These are phyloP conservation scores for Ogataea methylovora DNA, from an alignment of 805 yeast species.

Conservation along the genomic window DNA sequence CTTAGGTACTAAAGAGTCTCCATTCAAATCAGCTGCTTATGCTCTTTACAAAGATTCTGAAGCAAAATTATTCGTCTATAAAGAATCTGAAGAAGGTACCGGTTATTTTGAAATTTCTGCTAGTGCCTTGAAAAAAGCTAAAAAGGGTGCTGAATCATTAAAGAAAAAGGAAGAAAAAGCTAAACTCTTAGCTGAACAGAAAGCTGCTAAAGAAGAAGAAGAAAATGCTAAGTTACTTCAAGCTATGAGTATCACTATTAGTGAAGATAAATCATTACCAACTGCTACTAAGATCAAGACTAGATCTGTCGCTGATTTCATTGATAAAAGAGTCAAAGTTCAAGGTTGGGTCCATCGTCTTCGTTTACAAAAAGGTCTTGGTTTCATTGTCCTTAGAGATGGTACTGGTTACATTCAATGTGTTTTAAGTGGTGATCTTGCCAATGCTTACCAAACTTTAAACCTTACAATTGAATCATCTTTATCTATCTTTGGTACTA, in stretches of 20 bases:
- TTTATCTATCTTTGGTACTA: constrained; percentile 69
- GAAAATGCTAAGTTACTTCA: constrained; percentile 73
- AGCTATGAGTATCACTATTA: constrained; percentile 68
- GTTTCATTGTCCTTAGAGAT: constrained; percentile 87
- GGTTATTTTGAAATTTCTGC: constrained; percentile 75
- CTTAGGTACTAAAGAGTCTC: constrained; percentile 60
- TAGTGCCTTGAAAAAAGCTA: constrained; percentile 91
- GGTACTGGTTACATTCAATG: constrained; percentile 90
- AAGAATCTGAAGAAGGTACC: constrained; percentile 49
- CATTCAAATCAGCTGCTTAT: constrained; percentile 78
- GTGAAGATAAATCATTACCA: constrained; percentile 69
- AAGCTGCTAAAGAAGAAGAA: constrained; percentile 51
- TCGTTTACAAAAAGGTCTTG: constrained; percentile 86
- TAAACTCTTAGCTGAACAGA: constrained; percentile 45
- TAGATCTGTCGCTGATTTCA: constrained; percentile 38
- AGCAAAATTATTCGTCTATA: constrained; percentile 51
- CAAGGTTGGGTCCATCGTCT: constrained; percentile 97
- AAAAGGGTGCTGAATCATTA: constrained; percentile 89
- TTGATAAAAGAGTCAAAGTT: constrained; percentile 65
- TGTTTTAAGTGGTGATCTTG: constrained; percentile 84
- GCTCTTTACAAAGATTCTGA: constrained; percentile 51
- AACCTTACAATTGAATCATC: constrained; percentile 87
- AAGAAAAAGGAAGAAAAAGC: constrained; percentile 74
- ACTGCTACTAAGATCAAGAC: constrained; percentile 63
- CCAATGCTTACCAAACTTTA: constrained; percentile 79